These are phyloP conservation scores for Pilasporangium apinafurcum DNA, from an alignment of 352 stramenopile genomes.

Conservation along the genomic window DNA sequence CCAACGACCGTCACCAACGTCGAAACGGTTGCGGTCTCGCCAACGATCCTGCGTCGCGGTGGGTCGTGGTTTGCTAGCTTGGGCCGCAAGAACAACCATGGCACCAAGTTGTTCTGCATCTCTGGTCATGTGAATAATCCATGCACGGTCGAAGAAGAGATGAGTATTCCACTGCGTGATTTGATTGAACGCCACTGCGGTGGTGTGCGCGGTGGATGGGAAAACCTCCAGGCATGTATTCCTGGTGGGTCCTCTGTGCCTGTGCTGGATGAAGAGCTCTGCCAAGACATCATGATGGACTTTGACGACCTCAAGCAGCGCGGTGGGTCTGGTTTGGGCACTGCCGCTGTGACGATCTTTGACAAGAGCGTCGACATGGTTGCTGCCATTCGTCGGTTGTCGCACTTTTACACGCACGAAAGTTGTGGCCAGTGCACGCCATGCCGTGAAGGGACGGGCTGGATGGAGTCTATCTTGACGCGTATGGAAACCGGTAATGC, in stretches of 20 bases:
- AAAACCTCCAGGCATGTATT: conserved; percentile 98
- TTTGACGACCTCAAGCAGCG: conserved; percentile 98
- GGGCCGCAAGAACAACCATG: conserved; percentile 97
- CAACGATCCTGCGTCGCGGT: conserved; percentile 97
- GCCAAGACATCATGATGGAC: conserved; percentile 99
- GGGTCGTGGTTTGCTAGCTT: conserved; percentile 95
- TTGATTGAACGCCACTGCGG: conserved; percentile 99
- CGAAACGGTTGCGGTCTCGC: conserved; percentile 97
- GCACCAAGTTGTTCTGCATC: conserved; percentile 99
- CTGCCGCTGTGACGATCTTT: conserved; percentile 98
- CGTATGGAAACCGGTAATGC: conserved; percentile 98
- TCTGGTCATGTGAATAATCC: conserved; percentile 99
- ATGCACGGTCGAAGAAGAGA: conserved; percentile 97
- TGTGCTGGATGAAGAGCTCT: conserved; percentile 91
- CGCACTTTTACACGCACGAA: conserved; percentile 99
- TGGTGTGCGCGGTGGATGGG: conserved; percentile 97
- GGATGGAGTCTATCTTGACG: conserved; percentile 97
- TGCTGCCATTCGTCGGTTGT: conserved; percentile 95
- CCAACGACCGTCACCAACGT: conserved; percentile 99
- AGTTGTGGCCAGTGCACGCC: conserved; percentile 99
- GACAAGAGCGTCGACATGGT: conserved; percentile 99
- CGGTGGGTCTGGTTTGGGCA: conserved; percentile 94
- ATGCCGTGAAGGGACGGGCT: conserved; percentile 97
- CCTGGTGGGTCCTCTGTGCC: conserved; percentile 95
- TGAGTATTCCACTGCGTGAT: conserved; percentile 97